Conservation (phyloP, 2,329 filamentous ascomycete genomes). For the Bimuria novae-zelandiae region DNA sequence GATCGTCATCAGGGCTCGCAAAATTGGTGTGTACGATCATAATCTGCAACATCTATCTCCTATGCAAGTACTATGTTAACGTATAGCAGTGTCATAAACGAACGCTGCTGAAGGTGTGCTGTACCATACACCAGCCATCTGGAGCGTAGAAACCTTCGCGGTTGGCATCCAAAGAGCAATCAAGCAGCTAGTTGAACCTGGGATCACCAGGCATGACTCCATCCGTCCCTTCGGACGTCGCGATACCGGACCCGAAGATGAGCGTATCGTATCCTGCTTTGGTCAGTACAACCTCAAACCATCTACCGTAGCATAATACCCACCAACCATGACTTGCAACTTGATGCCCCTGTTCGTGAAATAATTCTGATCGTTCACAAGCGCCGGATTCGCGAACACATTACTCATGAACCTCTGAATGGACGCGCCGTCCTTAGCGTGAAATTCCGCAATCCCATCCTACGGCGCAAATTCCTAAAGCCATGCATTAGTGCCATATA, state of each 20-base stretch:
- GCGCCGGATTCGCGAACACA: conserved; percentile 2
- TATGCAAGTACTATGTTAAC: no score
- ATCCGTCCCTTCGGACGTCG: conserved; percentile 9
- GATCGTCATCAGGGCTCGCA: no score
- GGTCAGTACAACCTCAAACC: not conserved
- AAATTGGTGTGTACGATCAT: no score
- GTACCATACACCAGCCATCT: no score
- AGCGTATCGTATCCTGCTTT: conserved; percentile 16
- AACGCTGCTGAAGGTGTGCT: no score
- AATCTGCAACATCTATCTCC: no score
- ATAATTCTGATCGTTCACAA: conserved; percentile 10
- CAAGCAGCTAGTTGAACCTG: conserved; percentile 3
- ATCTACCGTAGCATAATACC: not conserved
- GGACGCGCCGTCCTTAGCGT: conserved; percentile 10
- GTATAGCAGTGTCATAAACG: no score
- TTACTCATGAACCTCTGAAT: conserved; percentile 11
- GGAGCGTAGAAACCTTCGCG: no score
- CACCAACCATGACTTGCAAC: conserved; percentile 17
- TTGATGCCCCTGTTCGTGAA: conserved; percentile 9
- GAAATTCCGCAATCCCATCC: conserved; percentile 20
- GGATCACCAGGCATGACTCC: conserved; percentile 12
- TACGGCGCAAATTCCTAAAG: conserved; percentile 10
- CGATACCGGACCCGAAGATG: conserved; percentile 12
- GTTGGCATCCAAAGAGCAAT: no score
- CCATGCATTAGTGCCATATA: not conserved